These are phyloP conservation scores for Thamnidium elegans DNA, from an alignment of 192 early-diverging fungal genomes.

Conservation along the genomic window DNA sequence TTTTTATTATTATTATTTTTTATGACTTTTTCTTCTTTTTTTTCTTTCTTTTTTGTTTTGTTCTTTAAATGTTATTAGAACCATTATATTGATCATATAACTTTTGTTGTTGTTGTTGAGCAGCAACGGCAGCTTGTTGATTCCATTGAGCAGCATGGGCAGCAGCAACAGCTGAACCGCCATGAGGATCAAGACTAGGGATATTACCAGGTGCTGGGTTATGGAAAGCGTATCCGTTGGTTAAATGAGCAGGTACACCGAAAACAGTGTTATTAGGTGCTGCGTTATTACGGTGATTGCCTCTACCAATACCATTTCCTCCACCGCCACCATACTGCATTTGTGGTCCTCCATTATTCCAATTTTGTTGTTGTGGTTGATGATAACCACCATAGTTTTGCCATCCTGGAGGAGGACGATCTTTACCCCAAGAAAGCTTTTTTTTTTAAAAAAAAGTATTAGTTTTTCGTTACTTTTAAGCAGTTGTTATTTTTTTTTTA, in stretches of 20 bases:
- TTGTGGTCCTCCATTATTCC: conserved; percentile 21
- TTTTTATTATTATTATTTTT: background rate
- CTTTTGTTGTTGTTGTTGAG: conserved; percentile 23
- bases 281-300: conserved; percentile 1
- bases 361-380: conserved; percentile 32
- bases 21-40: background rate
- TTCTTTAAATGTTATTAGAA: background rate
- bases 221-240: conserved; percentile 19
- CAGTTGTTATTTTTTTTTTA: background rate
- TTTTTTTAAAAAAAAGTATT: conserved; percentile 11
- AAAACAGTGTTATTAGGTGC: conserved; percentile 11
- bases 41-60: background rate
- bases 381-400: conserved; percentile 31
- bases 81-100: conserved; percentile 33
- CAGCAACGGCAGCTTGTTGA: conserved; percentile 13
- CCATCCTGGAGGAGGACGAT: conserved; percentile 55
- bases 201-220: conserved; percentile 12
- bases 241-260: conserved; percentile 15
- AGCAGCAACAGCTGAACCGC: conserved; percentile 10
- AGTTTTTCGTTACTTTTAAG: background rate
- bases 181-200: conserved; percentile 25
- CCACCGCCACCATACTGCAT: conserved; percentile 1
- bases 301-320: background rate
- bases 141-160: conserved; percentile 25
- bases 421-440: conserved; percentile 90